These are phyloP conservation scores for Mortierella sp. DNA, from an alignment of 371 early-diverging fungal species.

Conservation along the genomic window DNA sequence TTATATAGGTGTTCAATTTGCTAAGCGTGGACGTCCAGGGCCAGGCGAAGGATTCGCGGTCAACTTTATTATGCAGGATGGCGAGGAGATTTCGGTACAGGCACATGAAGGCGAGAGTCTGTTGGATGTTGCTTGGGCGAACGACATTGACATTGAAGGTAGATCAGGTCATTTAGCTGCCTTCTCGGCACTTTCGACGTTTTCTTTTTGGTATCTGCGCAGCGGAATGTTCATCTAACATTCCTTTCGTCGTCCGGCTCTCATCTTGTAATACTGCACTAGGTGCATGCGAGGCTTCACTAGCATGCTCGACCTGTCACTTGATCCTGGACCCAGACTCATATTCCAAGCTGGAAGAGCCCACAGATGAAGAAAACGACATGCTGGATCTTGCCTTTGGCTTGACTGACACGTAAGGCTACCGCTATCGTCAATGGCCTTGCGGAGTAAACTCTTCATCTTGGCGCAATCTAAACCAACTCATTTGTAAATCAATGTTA, in stretches of 20 bases:
- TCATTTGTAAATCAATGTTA: neutral
- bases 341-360: constrained; percentile 92
- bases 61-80: constrained; percentile 80
- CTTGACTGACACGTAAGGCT: constrained; percentile 86
- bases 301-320: constrained; percentile 98
- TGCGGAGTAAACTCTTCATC: neutral
- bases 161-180: neutral
- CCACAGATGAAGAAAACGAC: constrained; percentile 99
- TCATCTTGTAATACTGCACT: neutral
- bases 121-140: constrained; percentile 96
- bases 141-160: constrained; percentile 97
- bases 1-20: constrained; percentile 23
- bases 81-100: constrained; percentile 80
- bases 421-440: neutral
- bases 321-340: constrained; percentile 91
- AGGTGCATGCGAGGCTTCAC: constrained; percentile 98
- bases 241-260: neutral
- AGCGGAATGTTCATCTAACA: constrained; percentile 1
- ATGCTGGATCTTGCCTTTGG: constrained; percentile 99
- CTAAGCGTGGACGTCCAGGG: constrained; percentile 46
- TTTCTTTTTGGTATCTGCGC: neutral
- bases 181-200: neutral
- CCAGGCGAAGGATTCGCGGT: constrained; percentile 61
- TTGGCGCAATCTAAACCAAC: neutral
- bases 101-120: constrained; percentile 91